These are phyloP conservation scores for Eremomyces bilateralis DNA, from an alignment of 495 filamentous ascomycete species.

Conservation along the genomic window DNA sequence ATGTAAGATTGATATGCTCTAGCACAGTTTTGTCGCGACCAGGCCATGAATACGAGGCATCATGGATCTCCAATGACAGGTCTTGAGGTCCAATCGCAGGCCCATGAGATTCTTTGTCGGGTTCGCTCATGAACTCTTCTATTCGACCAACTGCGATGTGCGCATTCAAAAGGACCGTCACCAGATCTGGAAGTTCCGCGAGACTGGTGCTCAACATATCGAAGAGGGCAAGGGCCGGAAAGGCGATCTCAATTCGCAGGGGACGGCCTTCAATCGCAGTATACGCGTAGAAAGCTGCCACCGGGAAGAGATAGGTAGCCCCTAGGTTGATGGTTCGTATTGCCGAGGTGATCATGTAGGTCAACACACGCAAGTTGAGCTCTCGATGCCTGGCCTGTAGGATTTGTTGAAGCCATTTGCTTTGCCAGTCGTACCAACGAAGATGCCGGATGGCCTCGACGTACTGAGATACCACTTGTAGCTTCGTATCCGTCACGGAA, in stretches of 20 bases:
- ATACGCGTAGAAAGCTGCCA: constrained; percentile 58
- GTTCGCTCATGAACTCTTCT: constrained; percentile 65
- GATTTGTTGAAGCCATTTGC: constrained; percentile 50
- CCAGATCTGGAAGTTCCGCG: constrained; percentile 45
- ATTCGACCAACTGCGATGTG: constrained; percentile 56
- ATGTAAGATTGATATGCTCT: constrained; percentile 34
- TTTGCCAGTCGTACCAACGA: constrained; percentile 75
- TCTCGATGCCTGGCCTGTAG: constrained; percentile 49
- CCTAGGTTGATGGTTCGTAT: constrained; percentile 41
- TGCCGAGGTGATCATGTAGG: constrained; percentile 33
- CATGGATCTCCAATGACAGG: constrained; percentile 31
- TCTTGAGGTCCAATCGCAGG: constrained; percentile 14
- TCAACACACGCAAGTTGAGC: constrained; percentile 39
- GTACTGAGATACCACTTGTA: constrained; percentile 57
- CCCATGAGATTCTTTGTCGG: constrained; percentile 37
- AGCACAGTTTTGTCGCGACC: constrained; percentile 38
- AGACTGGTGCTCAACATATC: constrained; percentile 45
- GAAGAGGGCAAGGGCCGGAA: constrained; percentile 63
- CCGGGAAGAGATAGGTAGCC: constrained; percentile 48
- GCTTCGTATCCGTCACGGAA: constrained; percentile 42
- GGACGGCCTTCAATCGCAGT: constrained; percentile 41
- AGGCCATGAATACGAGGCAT: constrained; percentile 61
- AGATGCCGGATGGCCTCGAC: constrained; percentile 69
- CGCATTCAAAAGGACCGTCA: constrained; percentile 52
- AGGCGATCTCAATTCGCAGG: constrained; percentile 54